Base-by-base conservation (phyloP, 257 asterid species). In the Eustoma russellianum region DNA sequence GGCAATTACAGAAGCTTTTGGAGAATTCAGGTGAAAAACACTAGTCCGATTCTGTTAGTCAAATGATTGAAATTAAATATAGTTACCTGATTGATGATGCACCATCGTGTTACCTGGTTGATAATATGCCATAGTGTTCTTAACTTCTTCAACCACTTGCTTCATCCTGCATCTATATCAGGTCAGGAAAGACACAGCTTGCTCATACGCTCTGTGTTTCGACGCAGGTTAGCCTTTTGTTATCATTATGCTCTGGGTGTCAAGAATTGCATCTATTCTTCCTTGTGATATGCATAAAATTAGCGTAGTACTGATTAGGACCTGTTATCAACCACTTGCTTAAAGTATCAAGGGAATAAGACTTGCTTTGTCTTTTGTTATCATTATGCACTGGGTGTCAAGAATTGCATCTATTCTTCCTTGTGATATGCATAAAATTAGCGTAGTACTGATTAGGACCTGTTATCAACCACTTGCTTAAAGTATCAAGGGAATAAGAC, bases 181-280 rank as follows among this genome's bases (percentile, higher is more conserved):
- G 99, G 74, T 87, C 98, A 46, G 98, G 98, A 66, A 91, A 91
- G 77, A 91, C 98, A 56, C 98, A 91, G 76, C 93, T 92, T 66
- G 99, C 99, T 14, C 99, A 92, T 59, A 92, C 99, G 13, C 94
- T 90, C 5, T 92, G 99, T 43, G 95, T 92, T 59, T 77, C 95
- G 52, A 92, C 99, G 44, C 99, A 92, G 97, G 98, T 88, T 61
- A 13, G 60, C 50, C n/a, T 55, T 18, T 28, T 33, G 30, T 58
- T 65, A 33, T 59, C n/a, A 41, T 17, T 30, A 45, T 15, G 58
- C 7, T 15, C 16, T 34, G 38, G 1, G 30, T 15, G 38, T 19
- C 17, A 15, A 52, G 46, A 33, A 52, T 14, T 30, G 16, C 5
- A 53, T 35, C 30, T 1, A 35, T 16, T 17, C 0, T 5, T 5